Base-by-base conservation (phyloP, 2,329 filamentous ascomycete species). In the Nothophaeocryptopus gaeumannii region DNA sequence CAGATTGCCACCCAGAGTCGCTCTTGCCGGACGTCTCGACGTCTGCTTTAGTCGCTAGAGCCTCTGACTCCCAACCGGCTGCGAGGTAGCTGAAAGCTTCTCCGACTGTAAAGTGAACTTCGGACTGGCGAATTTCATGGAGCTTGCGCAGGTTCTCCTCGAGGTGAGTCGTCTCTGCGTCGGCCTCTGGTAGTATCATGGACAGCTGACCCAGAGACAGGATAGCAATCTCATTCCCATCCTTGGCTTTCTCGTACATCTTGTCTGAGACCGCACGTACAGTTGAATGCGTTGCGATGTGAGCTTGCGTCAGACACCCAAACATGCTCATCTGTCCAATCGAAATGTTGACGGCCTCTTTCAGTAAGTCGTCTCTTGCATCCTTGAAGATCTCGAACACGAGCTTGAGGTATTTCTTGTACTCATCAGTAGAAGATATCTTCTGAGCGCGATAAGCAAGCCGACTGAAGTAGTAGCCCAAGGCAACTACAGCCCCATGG, bases 21-120 rank as follows among this genome's bases (percentile, higher is more conserved):
- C 20, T 7, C 4, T 7, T 26, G 20, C 4, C 7, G 7, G 20
- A 4, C 68, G 65, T 74, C 55, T 91, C 82, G 1, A 96, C 82
- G 58, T 96, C 89, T 40, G 92, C 74, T 39, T 83, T 82, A 1
- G 91, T 78, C 49, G 84, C 81, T 12, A 96, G 77, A 15, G 86
- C 85, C 54, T 87, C 84, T 0, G 92, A 95, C 31, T 87, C 80
- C 91, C 92, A 97, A 34, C 91, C 85, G 33, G 80, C 82, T 33
- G 88, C 80, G 5, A 86, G 81, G 39, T 87, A 87, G 39, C 87
- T 86, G 45, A 97, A 79, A 10, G 93, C 89, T 66, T 96, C 91
- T 11, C 93, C 93, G 26, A 95, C 83, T 0, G 89, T 82, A 65
- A 99, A 96, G 55, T 96, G 92, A 1, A 91, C 80, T 67, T 97